Conservation (phyloP, 2,329 filamentous ascomycete genomes). For the Pseudocercospora crystallina region DNA sequence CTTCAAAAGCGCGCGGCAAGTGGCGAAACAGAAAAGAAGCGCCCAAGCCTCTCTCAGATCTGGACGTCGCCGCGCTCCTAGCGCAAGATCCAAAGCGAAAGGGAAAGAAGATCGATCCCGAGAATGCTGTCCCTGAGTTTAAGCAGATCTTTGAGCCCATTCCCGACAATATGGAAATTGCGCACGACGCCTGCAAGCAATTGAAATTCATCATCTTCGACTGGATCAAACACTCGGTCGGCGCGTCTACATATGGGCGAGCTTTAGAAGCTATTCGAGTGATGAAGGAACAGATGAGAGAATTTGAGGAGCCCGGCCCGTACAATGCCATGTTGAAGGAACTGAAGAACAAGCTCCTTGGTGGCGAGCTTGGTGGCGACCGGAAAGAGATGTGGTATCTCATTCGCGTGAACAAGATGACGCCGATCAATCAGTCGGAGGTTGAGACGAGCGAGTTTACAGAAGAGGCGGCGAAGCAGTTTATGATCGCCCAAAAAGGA, state of each 20-base stretch:
- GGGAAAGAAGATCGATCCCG: conserved; percentile 56
- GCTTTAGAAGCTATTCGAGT: conserved; percentile 74
- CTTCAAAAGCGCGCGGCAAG: conserved; percentile 52
- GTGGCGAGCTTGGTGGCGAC: conserved; percentile 71
- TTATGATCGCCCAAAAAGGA: conserved; percentile 18
- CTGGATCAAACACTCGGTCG: conserved; percentile 71
- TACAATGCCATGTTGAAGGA: conserved; percentile 73
- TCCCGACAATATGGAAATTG: conserved; percentile 58
- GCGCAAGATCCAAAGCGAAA: conserved; percentile 50
- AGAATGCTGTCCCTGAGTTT: conserved; percentile 88
- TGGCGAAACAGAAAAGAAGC: conserved; percentile 58
- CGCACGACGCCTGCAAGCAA: conserved; percentile 69
- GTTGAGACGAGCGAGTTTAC: conserved; percentile 66
- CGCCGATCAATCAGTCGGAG: conserved; percentile 67
- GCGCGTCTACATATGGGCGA: conserved; percentile 70
- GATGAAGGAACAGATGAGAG: conserved; percentile 74
- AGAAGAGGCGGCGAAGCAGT: conserved; percentile 64
- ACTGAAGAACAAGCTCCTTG: conserved; percentile 71
- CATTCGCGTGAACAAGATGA: conserved; percentile 65
- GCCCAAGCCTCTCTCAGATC: conserved; percentile 81
- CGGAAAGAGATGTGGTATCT: conserved; percentile 80
- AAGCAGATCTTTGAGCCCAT: conserved; percentile 67
- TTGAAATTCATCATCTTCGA: conserved; percentile 70
- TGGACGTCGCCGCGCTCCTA: conserved; percentile 83
- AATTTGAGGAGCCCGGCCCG: conserved; percentile 69